Evolutionary conservation across 306 rosid species (phyloP).

Genomic region (Calophaca sinica): DNA sequence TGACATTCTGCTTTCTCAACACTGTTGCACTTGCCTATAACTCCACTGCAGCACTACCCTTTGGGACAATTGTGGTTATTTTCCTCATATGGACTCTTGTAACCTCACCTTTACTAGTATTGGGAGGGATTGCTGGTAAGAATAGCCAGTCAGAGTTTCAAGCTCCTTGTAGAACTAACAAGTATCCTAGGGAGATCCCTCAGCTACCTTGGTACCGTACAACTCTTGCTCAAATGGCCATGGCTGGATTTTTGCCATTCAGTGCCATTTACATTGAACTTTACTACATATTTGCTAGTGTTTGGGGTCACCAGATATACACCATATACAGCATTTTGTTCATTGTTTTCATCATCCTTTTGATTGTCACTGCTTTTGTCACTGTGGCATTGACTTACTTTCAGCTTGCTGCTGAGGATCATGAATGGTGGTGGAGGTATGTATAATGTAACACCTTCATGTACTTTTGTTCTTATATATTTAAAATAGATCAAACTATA

Average conservation of each 20-base stretch:
- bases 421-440: constrained; percentile 75
- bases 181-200: constrained; percentile 64
- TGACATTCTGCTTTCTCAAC: constrained; percentile 61
- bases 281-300: constrained; percentile 58
- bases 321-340: constrained; percentile 56
- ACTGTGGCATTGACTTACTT: constrained; percentile 64
- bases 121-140: constrained; percentile 63
- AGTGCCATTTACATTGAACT: constrained; percentile 60
- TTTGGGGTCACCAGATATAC: constrained; percentile 62
- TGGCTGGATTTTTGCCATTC: constrained; percentile 62
- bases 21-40: constrained; percentile 61
- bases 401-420: constrained; percentile 68
- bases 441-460: constrained; percentile 8
- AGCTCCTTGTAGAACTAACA: constrained; percentile 59
- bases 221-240: constrained; percentile 59
- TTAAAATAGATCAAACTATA: too few species aligned
- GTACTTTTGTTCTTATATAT: too few species aligned
- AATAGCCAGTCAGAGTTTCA: constrained; percentile 55
- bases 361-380: constrained; percentile 64
- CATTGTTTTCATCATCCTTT: constrained; percentile 60
- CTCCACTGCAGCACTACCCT: constrained; percentile 61
- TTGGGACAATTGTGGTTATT: constrained; percentile 64
- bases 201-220: constrained; percentile 56
- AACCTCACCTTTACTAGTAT: constrained; percentile 56
- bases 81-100: constrained; percentile 67